Evolutionary conservation across 257 asterid species (phyloP).

Genomic region (Solanum gracilifrons): DNA sequence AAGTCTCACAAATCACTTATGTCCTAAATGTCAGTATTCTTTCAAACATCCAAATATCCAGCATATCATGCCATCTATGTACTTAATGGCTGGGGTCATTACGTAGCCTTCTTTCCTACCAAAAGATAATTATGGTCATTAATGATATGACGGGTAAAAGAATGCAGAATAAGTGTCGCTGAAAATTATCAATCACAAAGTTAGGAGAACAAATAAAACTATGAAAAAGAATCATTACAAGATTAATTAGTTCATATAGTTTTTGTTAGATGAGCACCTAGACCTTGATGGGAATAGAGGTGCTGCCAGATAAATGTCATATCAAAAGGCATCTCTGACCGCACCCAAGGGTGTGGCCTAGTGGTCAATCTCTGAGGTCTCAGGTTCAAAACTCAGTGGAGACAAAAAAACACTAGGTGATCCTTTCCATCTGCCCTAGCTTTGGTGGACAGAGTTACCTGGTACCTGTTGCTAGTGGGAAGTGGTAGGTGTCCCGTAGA

Average conservation of each 20-base stretch:
- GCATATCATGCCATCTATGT: neutral
- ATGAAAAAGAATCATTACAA: neutral
- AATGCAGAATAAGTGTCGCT: neutral
- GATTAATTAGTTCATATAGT: neutral
- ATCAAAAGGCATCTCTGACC: neutral
- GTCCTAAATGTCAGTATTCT: neutral
- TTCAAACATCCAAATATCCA: neutral
- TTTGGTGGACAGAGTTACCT: neutral
- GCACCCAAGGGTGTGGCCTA: neutral
- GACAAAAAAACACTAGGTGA: neutral
- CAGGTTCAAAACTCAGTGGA: neutral
- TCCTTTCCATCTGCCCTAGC: neutral
- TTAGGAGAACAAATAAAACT: neutral
- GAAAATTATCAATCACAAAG: neutral
- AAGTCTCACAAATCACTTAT: neutral
- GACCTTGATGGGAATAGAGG: neutral
- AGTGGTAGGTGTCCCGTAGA: neutral
- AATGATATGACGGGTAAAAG: neutral
- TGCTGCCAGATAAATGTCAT: neutral
- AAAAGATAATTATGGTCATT: neutral
- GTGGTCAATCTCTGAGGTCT: neutral
- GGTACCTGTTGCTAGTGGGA: neutral
- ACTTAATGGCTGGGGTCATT: neutral
- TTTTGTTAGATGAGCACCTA: neutral
- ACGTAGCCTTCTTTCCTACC: neutral